Evolutionary conservation across 1,139 yeast species (phyloP).

Genomic region (Tardiomyces digboiensis): DNA sequence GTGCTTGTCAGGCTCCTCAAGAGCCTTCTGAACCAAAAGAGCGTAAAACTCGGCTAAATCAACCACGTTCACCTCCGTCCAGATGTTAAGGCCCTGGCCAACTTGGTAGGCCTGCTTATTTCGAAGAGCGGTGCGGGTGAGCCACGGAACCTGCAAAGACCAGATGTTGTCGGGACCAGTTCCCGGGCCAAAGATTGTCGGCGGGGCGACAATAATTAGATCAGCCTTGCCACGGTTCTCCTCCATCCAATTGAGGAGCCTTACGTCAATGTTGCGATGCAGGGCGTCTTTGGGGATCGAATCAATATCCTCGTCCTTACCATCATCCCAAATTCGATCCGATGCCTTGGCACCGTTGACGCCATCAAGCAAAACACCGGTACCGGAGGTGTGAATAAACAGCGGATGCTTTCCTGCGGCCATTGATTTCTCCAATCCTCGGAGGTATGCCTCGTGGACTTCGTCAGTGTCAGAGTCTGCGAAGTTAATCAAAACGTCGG

Average conservation of each 20-base stretch:
- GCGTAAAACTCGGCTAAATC: slow-evolving; percentile 31
- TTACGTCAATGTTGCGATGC: slow-evolving; percentile 31
- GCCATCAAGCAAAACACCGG: slow-evolving; percentile 26
- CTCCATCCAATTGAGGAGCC: slow-evolving; percentile 10
- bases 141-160: slow-evolving; percentile 30
- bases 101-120: slow-evolving; percentile 26
- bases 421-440: slow-evolving; percentile 10
- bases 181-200: slow-evolving; percentile 27
- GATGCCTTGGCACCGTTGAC: slow-evolving; percentile 19
- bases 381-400: slow-evolving; percentile 35
- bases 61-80: slow-evolving; percentile 33
- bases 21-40: slow-evolving; percentile 14
- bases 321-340: slow-evolving; percentile 27
- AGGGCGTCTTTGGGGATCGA: slow-evolving; percentile 27
- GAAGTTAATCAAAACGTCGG: slow-evolving; percentile 30
- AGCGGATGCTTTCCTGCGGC: slow-evolving; percentile 21
- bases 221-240: slow-evolving; percentile 8
- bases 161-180: slow-evolving; percentile 28
- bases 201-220: slow-evolving; percentile 13
- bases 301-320: slow-evolving; percentile 24
- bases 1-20: slow-evolving; percentile 9
- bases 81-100: slow-evolving; percentile 28
- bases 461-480: slow-evolving; percentile 32
- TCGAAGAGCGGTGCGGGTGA: slow-evolving; percentile 20
- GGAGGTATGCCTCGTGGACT: slow-evolving; percentile 23